phyloP scores from a whole-genome alignment of 2,329 filamentous ascomycete genomes.

The Pseudonectria buxi region DNA sequence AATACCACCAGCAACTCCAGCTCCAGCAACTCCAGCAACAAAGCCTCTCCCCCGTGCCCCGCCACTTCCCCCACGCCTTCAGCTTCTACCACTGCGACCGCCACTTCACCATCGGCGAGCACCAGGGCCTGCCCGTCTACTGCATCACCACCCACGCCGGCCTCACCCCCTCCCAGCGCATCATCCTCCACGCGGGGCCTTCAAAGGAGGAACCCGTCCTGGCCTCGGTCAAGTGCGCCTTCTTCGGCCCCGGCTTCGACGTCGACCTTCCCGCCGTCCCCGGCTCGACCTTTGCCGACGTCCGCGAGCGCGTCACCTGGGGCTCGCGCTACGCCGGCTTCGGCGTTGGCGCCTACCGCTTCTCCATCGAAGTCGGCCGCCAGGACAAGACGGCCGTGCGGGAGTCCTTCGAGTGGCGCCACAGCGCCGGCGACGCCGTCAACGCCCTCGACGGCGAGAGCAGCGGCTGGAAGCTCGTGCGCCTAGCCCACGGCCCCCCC shows the following conservation, averaged over 20 bases:
- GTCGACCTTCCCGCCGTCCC: constrained; percentile 13
- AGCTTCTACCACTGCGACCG: constrained; percentile 12
- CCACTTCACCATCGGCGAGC: constrained; percentile 12
- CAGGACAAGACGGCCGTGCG: constrained; percentile 4
- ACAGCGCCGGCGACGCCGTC: constrained; percentile 12
- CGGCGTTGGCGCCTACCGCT: constrained; percentile 5
- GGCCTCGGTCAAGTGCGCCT: constrained; percentile 12
- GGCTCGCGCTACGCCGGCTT: constrained; percentile 3
- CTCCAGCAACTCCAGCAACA: too few species aligned
- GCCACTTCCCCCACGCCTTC: constrained; percentile 15
- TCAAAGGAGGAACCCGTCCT: constrained; percentile 8
- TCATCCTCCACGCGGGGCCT: constrained; percentile 19
- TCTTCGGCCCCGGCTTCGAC: constrained; percentile 10
- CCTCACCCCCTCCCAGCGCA: constrained; percentile 7
- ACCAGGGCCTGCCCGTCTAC: constrained; percentile 15
- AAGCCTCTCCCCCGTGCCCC: not conserved
- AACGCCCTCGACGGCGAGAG: constrained; percentile 8
- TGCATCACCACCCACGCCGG: constrained; percentile 10
- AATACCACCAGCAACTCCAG: too few species aligned
- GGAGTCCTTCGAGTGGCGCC: constrained; percentile 19
- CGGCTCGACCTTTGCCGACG: constrained; percentile 6
- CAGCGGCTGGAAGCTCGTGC: constrained; percentile 18
- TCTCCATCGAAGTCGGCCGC: constrained; percentile 14
- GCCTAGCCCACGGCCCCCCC: constrained; percentile 8
- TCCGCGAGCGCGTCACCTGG: constrained; percentile 8